phyloP scores from a whole-genome alignment of 176 grass and related monocot genomes.

The Phoenix roebelenii region DNA sequence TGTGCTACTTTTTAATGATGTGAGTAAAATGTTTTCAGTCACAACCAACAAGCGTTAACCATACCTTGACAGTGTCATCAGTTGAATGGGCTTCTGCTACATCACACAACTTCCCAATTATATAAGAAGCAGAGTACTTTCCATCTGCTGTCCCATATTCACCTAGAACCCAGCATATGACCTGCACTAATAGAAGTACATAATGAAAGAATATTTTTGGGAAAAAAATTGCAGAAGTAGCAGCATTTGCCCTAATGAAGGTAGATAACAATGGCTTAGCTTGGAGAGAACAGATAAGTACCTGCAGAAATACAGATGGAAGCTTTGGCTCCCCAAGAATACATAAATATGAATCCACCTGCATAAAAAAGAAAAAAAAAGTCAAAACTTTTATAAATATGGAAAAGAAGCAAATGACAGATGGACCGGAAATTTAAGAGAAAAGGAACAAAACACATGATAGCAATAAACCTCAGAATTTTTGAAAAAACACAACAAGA shows the following conservation, averaged over 20 bases:
- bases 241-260: too few species aligned
- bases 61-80: slow-evolving; percentile 95
- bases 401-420: neutral
- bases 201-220: neutral
- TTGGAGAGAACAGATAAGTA: slow-evolving; percentile 24
- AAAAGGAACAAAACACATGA: neutral
- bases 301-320: slow-evolving; percentile 95
- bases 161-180: slow-evolving; percentile 99
- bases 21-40: slow-evolving; percentile 1
- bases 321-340: slow-evolving; percentile 98
- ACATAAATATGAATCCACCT: slow-evolving; percentile 91
- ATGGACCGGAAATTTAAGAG: slow-evolving; percentile 6
- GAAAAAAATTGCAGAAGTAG: neutral
- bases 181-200: slow-evolving; percentile 34
- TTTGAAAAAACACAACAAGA: too few species aligned
- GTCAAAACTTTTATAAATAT: neutral
- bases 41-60: too few species aligned
- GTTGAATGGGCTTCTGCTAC: slow-evolving; percentile 84
- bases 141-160: slow-evolving; percentile 92
- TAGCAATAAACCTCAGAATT: too few species aligned
- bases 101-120: slow-evolving; percentile 93
- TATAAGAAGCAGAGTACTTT: slow-evolving; percentile 83
- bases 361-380: slow-evolving; percentile 22
- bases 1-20: neutral
- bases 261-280: slow-evolving; percentile 5